Evolutionary conservation across 2,329 filamentous ascomycete species (phyloP), one percentile per base, ranked within the genome.

Genomic region (Ophiosphaerella korrae): DNA sequence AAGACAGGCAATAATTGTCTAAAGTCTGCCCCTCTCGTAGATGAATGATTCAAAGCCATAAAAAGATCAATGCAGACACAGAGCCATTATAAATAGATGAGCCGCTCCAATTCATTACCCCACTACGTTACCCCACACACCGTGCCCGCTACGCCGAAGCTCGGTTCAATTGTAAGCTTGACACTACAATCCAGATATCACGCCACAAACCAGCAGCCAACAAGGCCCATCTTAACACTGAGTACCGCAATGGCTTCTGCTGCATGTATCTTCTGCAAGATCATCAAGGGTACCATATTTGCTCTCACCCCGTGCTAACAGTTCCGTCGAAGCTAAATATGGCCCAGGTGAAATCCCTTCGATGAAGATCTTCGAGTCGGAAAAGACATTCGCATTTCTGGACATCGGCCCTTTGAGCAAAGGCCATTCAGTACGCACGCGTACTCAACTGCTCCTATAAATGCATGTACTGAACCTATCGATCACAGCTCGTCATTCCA

Each of bases 191-290:
- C 6, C 11, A 29, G 26, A 53, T 54, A 60, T 60, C 61, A 62
- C 60, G 57, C 55, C 54, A 65, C 60, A 11, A 6, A 29, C 26
- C 26, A 11, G 26, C 42, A 52, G 51, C 49, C 45, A 56, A 52
- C 52, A 41, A 40, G 23, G 41, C 18, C 14, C 35, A 37, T 45
- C 18, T 21, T 26, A 14, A 57, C 42, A 35, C 48, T 63, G 64
- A 68, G 63, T 50, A 71, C 67, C 67, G 67, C 53, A 67, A 83
- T 84, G 79, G 82, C 87, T 48, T 81, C 87, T 55, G 83, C 87
- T 46, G 81, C 88, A 57, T 99, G 94, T 74, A 91, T 97, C 71
- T 99, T 99, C 80, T 99, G 94, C 83, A 96, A 91, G 76, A 97
- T 99, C 73, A 88, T 99, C 80, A 95, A 96, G 84, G 93, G 93